Evolutionary conservation across 176 grass and related monocot species (phyloP).

Genomic region (Pharus latifolius): DNA sequence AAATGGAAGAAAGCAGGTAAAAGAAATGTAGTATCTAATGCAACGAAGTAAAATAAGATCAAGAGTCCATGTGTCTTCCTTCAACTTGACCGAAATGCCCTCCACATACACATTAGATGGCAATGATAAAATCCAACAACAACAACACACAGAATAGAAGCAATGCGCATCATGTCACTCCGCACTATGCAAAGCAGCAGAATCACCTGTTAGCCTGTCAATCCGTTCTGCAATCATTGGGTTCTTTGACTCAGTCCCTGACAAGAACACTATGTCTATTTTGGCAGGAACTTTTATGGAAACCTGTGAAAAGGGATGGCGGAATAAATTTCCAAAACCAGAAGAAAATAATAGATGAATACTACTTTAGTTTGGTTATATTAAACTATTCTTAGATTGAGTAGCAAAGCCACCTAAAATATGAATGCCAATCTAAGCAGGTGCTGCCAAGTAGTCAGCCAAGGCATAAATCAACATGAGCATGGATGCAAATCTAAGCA

Average conservation of each 20-base stretch:
- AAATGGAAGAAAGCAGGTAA: slow-evolving; percentile 5
- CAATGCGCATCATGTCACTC: not conserved
- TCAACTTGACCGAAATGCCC: not conserved
- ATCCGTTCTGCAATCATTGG: slow-evolving; percentile 47
- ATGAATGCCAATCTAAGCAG: not conserved
- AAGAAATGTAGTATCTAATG: not conserved
- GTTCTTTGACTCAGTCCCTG: slow-evolving; percentile 36
- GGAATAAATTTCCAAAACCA: slow-evolving; percentile 11
- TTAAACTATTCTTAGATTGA: not conserved
- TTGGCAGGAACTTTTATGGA: slow-evolving; percentile 46
- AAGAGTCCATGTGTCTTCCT: not conserved
- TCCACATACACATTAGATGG: not conserved
- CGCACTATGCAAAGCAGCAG: not conserved
- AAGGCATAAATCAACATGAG: not conserved
- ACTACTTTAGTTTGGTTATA: not conserved
- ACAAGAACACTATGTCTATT: slow-evolving; percentile 84
- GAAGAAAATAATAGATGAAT: not conserved
- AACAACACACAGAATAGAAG: not conserved
- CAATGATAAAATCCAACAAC: not conserved
- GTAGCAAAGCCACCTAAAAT: not conserved
- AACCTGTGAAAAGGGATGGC: slow-evolving; percentile 40
- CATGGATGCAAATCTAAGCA: not conserved
- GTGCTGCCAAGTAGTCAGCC: too few relatives aligned
- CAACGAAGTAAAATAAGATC: not conserved
- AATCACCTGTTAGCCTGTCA: slow-evolving; percentile 66